phyloP scores from a whole-genome alignment of 148 eudicot genomes.

The Camellia japonica region DNA sequence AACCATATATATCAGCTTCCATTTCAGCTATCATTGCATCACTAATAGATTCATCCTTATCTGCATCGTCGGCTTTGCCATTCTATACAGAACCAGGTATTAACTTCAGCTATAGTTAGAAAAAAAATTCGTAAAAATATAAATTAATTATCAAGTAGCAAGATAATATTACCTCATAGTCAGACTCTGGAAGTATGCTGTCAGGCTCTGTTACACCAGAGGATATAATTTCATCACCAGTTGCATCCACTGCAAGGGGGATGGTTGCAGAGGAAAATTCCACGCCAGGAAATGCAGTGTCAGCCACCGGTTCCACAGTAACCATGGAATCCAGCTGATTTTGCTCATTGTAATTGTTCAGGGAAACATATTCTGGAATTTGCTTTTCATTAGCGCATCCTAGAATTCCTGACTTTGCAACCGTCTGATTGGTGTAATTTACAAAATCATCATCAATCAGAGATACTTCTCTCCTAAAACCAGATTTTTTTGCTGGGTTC shows the following conservation, averaged over 20 bases:
- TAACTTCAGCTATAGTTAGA: conserved; percentile 23
- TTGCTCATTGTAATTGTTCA: conserved; percentile 21
- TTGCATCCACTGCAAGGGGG: conserved; percentile 29
- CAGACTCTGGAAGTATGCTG: conserved; percentile 30
- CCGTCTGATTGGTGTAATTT: conserved; percentile 26
- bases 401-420: conserved; percentile 25
- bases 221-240: conserved; percentile 26
- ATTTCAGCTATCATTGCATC: conserved; percentile 89
- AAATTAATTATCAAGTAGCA: conserved; percentile 15
- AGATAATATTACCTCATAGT: conserved; percentile 43
- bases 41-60: conserved; percentile 47
- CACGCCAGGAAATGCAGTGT: conserved; percentile 25
- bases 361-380: conserved; percentile 15
- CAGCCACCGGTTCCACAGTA: conserved; percentile 32
- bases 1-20: conserved; percentile 83
- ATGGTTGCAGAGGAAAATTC: conserved; percentile 25
- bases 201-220: conserved; percentile 38
- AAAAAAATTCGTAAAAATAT: not conserved
- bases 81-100: conserved; percentile 39
- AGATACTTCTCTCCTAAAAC: conserved; percentile 35
- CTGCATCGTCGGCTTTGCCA: conserved; percentile 30
- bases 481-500: conserved; percentile 25
- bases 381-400: conserved; percentile 24
- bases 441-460: conserved; percentile 38
- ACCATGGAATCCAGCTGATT: conserved; percentile 38